phyloP scores from a whole-genome alignment of 1,284 basidiomycete species.

The Puccinia horiana region DNA sequence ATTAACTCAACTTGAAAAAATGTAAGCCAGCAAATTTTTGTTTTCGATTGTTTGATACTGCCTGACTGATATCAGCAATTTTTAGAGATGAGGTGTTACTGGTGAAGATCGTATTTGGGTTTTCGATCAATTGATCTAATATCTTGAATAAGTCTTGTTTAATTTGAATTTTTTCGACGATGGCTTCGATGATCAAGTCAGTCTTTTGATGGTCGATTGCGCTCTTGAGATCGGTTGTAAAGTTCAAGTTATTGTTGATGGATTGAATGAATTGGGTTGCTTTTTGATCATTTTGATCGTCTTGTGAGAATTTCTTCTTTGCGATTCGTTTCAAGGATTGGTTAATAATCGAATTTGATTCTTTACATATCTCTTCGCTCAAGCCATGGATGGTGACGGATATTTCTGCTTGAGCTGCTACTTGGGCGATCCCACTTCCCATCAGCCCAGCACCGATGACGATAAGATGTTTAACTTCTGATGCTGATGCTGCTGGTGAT shows the following conservation, averaged over 20 bases:
- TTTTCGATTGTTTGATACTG: constrained; percentile 58
- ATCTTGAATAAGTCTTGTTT: constrained; percentile 65
- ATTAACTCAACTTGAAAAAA: constrained; percentile 62
- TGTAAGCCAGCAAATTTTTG: constrained; percentile 63
- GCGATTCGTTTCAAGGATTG: constrained; percentile 64
- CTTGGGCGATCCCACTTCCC: constrained; percentile 64
- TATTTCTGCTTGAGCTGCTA: constrained; percentile 59
- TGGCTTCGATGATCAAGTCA: constrained; percentile 66
- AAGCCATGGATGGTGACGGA: constrained; percentile 53
- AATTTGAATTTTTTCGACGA: constrained; percentile 65
- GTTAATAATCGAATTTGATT: constrained; percentile 60
- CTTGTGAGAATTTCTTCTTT: constrained; percentile 62
- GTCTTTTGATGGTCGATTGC: constrained; percentile 61
- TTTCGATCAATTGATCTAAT: constrained; percentile 62
- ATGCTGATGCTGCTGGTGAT: constrained; percentile 16
- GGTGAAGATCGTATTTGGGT: constrained; percentile 63
- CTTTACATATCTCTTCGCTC: neutral
- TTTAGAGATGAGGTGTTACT: constrained; percentile 65
- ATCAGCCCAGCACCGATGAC: constrained; percentile 63
- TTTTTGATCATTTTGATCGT: constrained; percentile 59
- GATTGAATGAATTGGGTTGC: constrained; percentile 61
- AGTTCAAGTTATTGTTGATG: constrained; percentile 57
- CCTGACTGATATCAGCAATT: constrained; percentile 63
- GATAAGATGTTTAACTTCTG: constrained; percentile 58
- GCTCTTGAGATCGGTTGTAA: constrained; percentile 57